Evolutionary conservation across 306 rosid genomes (phyloP).

Genomic region (Casuarina glauca): DNA sequence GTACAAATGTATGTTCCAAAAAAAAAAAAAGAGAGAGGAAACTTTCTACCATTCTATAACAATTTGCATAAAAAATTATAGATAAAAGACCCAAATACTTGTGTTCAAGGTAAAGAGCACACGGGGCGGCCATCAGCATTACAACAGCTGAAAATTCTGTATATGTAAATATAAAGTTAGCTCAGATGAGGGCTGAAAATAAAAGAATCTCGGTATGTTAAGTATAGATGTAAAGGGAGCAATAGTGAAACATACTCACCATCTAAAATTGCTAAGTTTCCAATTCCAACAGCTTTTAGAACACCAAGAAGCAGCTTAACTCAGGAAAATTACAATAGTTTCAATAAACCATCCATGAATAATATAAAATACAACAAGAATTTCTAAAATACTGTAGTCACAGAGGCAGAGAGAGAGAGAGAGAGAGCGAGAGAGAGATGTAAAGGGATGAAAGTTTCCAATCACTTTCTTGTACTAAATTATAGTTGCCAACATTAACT

Average conservation of each 20-base stretch:
- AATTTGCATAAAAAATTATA: too few relatives aligned
- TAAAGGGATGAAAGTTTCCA: background rate
- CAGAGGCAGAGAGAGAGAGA: too few relatives aligned
- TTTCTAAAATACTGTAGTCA: too few relatives aligned
- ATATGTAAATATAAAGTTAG: too few relatives aligned
- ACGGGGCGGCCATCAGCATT: too few relatives aligned
- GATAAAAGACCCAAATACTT: too few relatives aligned
- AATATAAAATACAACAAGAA: background rate
- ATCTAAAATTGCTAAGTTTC: slow-evolving; percentile 59
- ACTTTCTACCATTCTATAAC: too few relatives aligned
- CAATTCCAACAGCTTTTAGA: slow-evolving; percentile 77
- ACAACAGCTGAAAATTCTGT: too few relatives aligned
- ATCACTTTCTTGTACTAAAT: background rate
- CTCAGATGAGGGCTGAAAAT: too few relatives aligned
- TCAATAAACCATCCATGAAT: slow-evolving; percentile 9
- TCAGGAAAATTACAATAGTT: slow-evolving; percentile 37
- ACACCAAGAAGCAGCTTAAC: slow-evolving; percentile 92
- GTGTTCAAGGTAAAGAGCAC: too few relatives aligned
- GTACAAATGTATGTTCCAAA: too few relatives aligned
- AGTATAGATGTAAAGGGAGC: background rate
- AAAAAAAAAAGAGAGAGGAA: too few relatives aligned
- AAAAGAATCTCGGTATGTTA: background rate
- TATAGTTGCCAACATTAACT: background rate
- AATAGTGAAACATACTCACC: slow-evolving; percentile 40
- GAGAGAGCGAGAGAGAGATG: background rate